Conservation (phyloP, 768 basidiomycete species). For the Cystobasidium onofrii region DNA sequence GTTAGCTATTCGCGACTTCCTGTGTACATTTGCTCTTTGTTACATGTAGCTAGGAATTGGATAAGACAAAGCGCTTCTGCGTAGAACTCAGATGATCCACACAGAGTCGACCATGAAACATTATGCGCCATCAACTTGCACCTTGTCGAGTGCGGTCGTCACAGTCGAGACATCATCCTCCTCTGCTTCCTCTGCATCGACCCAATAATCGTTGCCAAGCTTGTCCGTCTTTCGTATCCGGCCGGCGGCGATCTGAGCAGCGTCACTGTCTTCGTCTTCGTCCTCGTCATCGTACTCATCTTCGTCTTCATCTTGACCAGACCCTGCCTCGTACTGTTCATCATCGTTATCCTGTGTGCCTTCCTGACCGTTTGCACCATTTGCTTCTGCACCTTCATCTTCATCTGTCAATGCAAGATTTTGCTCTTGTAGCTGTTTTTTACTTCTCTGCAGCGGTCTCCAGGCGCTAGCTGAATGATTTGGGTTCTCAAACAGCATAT, state of each 20-base stretch:
- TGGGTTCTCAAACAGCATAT: constrained; percentile 39
- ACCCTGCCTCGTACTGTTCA: constrained; percentile 32
- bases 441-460: constrained; percentile 13
- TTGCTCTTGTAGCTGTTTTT: background rate
- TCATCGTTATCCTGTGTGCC: background rate
- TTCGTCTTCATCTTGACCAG: constrained; percentile 1
- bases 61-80: too few relatives aligned
- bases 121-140: background rate
- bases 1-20: too few relatives aligned
- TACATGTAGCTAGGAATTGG: background rate
- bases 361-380: constrained; percentile 27
- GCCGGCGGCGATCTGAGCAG: constrained; percentile 29
- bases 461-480: constrained; percentile 36
- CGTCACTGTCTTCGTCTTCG: constrained; percentile 29
- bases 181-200: constrained; percentile 14
- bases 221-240: constrained; percentile 32
- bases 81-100: too few relatives aligned
- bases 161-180: constrained; percentile 14
- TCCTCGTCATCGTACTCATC: constrained; percentile 25
- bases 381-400: background rate
- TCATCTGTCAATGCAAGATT: background rate
- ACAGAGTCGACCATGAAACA: too few relatives aligned
- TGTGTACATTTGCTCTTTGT: background rate
- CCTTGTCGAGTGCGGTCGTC: background rate
- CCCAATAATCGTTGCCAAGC: constrained; percentile 29